phyloP scores from a whole-genome alignment of 108 stramenopile species.

The Bacterosira constricta region DNA sequence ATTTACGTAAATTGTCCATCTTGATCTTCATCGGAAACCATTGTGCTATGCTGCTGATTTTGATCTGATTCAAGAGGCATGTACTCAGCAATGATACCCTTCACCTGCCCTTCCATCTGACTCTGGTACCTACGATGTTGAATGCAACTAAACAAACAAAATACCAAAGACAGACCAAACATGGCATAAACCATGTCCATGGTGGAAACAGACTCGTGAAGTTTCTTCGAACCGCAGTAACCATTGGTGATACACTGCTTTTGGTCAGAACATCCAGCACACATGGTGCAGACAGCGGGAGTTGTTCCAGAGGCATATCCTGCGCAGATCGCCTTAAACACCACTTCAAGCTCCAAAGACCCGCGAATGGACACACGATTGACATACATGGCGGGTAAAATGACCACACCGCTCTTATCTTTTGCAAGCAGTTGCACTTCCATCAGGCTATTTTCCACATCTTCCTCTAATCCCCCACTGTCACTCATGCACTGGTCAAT shows the following conservation, averaged over 20 bases:
- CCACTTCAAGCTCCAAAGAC: constrained; percentile 59
- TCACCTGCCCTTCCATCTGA: constrained; percentile 91
- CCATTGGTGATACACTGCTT: constrained; percentile 49
- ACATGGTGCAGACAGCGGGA: constrained; percentile 72
- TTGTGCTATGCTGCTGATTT: constrained; percentile 29
- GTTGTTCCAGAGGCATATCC: constrained; percentile 81
- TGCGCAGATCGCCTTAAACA: constrained; percentile 92
- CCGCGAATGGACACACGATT: constrained; percentile 91
- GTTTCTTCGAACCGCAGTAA: constrained; percentile 47
- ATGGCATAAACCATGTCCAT: constrained; percentile 43
- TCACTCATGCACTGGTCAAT: constrained; percentile 90
- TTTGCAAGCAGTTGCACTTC: constrained; percentile 69
- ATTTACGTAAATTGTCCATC: constrained; percentile 49
- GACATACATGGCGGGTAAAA: constrained; percentile 85
- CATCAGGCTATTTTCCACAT: constrained; percentile 69
- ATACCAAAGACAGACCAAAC: constrained; percentile 36
- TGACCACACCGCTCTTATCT: constrained; percentile 68
- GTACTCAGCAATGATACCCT: constrained; percentile 93
- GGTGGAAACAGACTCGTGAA: constrained; percentile 46
- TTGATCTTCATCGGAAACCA: constrained; percentile 48
- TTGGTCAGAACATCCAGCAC: constrained; percentile 41
- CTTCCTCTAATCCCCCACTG: constrained; percentile 68
- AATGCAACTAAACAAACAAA: constrained; percentile 61
- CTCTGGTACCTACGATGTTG: constrained; percentile 81
- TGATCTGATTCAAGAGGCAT: constrained; percentile 69